phyloP scores from a whole-genome alignment of 2,329 filamentous ascomycete genomes.

The Anthostomella pinea region DNA sequence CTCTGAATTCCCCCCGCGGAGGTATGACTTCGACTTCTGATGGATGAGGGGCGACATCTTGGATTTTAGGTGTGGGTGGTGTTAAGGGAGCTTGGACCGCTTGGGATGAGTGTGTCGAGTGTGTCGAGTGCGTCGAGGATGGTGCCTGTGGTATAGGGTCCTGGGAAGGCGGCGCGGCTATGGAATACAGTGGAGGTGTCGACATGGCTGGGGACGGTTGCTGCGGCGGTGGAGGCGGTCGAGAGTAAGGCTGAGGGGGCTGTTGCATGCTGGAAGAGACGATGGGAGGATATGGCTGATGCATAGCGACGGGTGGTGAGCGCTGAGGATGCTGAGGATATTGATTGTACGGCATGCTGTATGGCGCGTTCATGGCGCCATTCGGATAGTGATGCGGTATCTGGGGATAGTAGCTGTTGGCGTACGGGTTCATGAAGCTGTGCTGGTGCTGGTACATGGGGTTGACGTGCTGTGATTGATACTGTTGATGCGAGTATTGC shows the following conservation, averaged over 20 bases:
- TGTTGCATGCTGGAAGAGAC: constrained; percentile 37
- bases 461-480: constrained; percentile 28
- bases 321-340: constrained; percentile 29
- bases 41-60: constrained; percentile 24
- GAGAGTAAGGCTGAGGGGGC: constrained; percentile 45
- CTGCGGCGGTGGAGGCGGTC: constrained; percentile 33
- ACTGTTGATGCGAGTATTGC: constrained; percentile 33
- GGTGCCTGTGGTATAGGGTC: constrained; percentile 48
- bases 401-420: constrained; percentile 49
- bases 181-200: constrained; percentile 47
- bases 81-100: constrained; percentile 41
- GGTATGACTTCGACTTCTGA: constrained; percentile 25
- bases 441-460: constrained; percentile 52
- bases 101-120: constrained; percentile 45
- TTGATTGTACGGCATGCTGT: constrained; percentile 44
- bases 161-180: constrained; percentile 40
- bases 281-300: constrained; percentile 55
- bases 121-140: too few species aligned
- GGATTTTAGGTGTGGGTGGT: constrained; percentile 44
- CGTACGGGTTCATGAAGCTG: constrained; percentile 49
- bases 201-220: constrained; percentile 52
- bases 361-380: constrained; percentile 43
- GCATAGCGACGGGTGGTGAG: constrained; percentile 34
- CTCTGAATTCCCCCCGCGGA: constrained; percentile 37
- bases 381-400: constrained; percentile 61